Evolutionary conservation across 495 filamentous ascomycete genomes (phyloP).

Genomic region (Lichenothelia convexa): DNA sequence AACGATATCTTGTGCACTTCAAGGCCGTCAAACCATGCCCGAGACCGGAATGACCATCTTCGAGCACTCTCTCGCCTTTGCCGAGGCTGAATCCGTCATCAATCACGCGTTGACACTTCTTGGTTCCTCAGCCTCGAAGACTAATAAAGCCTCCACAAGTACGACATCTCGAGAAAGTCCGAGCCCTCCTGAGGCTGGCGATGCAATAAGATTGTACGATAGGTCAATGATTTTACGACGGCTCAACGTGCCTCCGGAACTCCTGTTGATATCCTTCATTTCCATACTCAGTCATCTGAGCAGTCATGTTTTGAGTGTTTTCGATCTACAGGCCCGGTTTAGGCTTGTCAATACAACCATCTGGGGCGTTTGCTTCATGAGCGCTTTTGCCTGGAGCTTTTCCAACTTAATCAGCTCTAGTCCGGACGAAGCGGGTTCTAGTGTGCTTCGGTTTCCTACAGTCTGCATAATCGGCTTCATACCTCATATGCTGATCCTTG

Average conservation of each 20-base stretch:
- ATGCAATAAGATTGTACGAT: constrained; percentile 14
- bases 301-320: constrained; percentile 62
- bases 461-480: constrained; percentile 92
- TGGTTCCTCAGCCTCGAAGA: constrained; percentile 18
- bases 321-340: constrained; percentile 57
- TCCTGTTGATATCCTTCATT: constrained; percentile 71
- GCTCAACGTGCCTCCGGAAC: constrained; percentile 74
- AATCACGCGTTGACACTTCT: constrained; percentile 58
- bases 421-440: neutral
- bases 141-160: neutral
- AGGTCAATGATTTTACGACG: constrained; percentile 27
- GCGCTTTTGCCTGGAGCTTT: constrained; percentile 53
- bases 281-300: constrained; percentile 77
- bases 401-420: constrained; percentile 7
- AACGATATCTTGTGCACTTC: constrained; percentile 70
- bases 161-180: too few relatives aligned
- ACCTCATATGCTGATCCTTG: constrained; percentile 68
- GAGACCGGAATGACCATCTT: constrained; percentile 96
- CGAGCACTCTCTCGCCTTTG: constrained; percentile 90
- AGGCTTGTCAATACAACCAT: constrained; percentile 70
- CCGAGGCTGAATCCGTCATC: constrained; percentile 80
- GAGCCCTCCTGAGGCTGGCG: constrained; percentile 4
- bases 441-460: constrained; percentile 58
- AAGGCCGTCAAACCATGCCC: constrained; percentile 56
- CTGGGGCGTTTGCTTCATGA: constrained; percentile 82